Conservation (phyloP, 768 basidiomycete species). For the Rhizopogon vesiculosus region DNA sequence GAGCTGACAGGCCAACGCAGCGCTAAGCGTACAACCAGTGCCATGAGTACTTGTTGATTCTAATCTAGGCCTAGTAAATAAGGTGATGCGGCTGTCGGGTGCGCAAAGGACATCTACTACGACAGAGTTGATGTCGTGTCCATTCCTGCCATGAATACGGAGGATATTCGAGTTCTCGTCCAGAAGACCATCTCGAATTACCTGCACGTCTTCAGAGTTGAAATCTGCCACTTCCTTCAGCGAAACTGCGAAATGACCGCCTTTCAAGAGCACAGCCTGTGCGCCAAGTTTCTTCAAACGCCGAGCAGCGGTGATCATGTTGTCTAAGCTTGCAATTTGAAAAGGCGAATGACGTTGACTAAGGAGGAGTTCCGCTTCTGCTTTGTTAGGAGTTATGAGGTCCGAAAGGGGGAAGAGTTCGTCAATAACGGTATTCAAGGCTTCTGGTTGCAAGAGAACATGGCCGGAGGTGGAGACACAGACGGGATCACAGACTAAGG, state of each 20-base stretch:
- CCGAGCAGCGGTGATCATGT: constrained; percentile 57
- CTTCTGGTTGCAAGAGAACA: constrained; percentile 62
- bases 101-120: constrained; percentile 64
- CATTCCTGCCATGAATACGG: constrained; percentile 14
- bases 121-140: constrained; percentile 20
- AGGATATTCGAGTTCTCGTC: constrained; percentile 66
- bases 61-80: constrained; percentile 60
- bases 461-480: constrained; percentile 90
- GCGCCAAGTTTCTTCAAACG: constrained; percentile 45
- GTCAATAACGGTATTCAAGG: constrained; percentile 51
- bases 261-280: constrained; percentile 72
- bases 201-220: constrained; percentile 21
- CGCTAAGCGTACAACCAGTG: constrained; percentile 89
- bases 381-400: constrained; percentile 81
- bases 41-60: constrained; percentile 80
- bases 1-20: constrained; percentile 69
- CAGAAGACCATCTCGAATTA: constrained; percentile 42
- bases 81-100: constrained; percentile 27
- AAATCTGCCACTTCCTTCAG: constrained; percentile 40
- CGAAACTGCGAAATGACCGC: constrained; percentile 64
- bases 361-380: constrained; percentile 72
- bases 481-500: constrained; percentile 84
- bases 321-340: constrained; percentile 42
- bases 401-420: constrained; percentile 69
- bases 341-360: constrained; percentile 25